Percentiles rank a stretch among this genome's conserved stretches.
These are phyloP conservation scores for Debaryomyces fabryi DNA, from an alignment of 1,139 yeast species.

Conservation along the genomic window DNA sequence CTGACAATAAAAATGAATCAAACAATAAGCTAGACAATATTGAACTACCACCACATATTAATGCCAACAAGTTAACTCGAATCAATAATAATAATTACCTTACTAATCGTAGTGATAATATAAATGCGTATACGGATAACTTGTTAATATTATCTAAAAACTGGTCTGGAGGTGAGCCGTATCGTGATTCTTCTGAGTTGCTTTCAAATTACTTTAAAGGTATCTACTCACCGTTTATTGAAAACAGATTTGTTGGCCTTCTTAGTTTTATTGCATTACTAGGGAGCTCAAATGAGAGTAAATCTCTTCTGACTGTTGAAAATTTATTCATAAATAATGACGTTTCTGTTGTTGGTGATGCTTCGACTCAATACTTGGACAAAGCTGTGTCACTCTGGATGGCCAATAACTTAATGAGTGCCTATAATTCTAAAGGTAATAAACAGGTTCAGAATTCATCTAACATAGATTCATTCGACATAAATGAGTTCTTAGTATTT, in stretches of 20 bases:
- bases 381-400: constrained; percentile 34
- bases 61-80: constrained; percentile 27
- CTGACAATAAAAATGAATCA: constrained; percentile 4
- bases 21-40: constrained; percentile 37
- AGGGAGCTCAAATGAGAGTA: constrained; percentile 5
- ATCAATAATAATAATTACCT: constrained; percentile 7
- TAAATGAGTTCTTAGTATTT: constrained; percentile 28
- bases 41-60: constrained; percentile 43
- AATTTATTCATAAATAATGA: constrained; percentile 14
- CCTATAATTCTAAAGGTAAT: neutral
- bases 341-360: constrained; percentile 7
- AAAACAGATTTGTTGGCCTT: constrained; percentile 18
- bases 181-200: neutral
- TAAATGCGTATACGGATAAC: constrained; percentile 19
- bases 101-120: neutral
- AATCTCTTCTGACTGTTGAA: constrained; percentile 16
- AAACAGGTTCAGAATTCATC: neutral
- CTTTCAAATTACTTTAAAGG: constrained; percentile 15
- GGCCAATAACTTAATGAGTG: constrained; percentile 24
- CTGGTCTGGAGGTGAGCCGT: constrained; percentile 12
- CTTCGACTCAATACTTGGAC: constrained; percentile 6
- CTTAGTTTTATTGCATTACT: constrained; percentile 17
- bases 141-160: constrained; percentile 22
- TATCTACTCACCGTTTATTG: constrained; percentile 18
- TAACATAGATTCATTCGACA: constrained; percentile 20